phyloP scores from a whole-genome alignment of 2,329 filamentous ascomycete species.

The Ophiocordyceps sinensis region DNA sequence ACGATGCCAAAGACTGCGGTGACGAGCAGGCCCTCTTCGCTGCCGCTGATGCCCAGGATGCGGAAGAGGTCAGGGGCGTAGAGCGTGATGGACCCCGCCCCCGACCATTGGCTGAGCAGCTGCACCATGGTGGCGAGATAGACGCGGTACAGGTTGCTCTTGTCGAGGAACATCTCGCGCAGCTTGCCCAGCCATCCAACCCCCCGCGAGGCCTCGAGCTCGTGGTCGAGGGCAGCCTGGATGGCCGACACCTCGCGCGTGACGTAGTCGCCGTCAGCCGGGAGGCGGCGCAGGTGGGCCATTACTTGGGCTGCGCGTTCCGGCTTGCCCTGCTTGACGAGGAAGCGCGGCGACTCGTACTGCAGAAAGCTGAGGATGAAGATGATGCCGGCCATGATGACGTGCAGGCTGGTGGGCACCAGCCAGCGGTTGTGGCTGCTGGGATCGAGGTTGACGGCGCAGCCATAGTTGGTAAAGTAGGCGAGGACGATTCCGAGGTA shows the following conservation, averaged over 20 bases:
- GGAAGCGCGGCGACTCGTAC: slow-evolving; percentile 55
- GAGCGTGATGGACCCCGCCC: slow-evolving; percentile 59
- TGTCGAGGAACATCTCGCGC: slow-evolving; percentile 53
- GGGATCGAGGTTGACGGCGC: slow-evolving; percentile 31
- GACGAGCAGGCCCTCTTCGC: slow-evolving; percentile 54
- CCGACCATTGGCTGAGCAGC: slow-evolving; percentile 59
- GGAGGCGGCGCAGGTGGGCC: slow-evolving; percentile 41
- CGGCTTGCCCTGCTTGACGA: slow-evolving; percentile 48
- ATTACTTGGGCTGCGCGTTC: slow-evolving; percentile 45
- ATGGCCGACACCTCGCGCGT: slow-evolving; percentile 48
- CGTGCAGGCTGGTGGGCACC: slow-evolving; percentile 58
- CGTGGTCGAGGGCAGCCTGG: slow-evolving; percentile 49
- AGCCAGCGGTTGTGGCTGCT: slow-evolving; percentile 38
- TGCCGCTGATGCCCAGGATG: slow-evolving; percentile 54
- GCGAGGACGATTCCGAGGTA: slow-evolving; percentile 67
- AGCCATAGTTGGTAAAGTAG: slow-evolving; percentile 61
- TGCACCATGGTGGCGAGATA: slow-evolving; percentile 56
- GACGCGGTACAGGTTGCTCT: slow-evolving; percentile 58
- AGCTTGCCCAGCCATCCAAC: slow-evolving; percentile 49
- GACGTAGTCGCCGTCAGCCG: slow-evolving; percentile 46
- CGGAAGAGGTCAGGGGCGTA: slow-evolving; percentile 63
- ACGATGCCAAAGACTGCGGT: slow-evolving; percentile 65
- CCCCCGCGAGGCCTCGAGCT: slow-evolving; percentile 56
- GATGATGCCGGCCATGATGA: slow-evolving; percentile 65
- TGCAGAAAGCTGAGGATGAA: slow-evolving; percentile 55